A percentile compares a stretch with the other conserved stretches of the same genome.
phyloP scores from a whole-genome alignment of 768 basidiomycete genomes.

The Kwoniella botswanensis region DNA sequence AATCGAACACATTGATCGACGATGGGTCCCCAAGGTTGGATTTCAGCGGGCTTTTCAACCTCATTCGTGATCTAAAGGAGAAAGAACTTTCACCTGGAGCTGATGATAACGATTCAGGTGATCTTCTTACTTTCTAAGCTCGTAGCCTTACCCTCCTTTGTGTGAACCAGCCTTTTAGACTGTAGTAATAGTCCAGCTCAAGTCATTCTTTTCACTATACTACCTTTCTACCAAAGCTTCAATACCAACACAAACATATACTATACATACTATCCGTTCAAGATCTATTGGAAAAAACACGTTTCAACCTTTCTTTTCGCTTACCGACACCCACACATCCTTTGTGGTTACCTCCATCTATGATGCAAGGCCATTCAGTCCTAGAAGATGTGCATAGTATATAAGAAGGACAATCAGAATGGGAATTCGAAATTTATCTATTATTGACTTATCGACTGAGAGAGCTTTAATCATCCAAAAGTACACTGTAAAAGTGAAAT shows the following conservation, averaged over 20 bases:
- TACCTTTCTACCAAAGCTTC: background rate
- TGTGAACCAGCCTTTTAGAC: background rate
- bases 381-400: background rate
- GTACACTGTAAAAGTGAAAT: background rate
- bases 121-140: background rate
- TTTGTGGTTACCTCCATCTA: background rate
- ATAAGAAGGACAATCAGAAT: background rate
- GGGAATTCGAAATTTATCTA: background rate
- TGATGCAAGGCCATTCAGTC: background rate
- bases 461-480: background rate
- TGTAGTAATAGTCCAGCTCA: background rate
- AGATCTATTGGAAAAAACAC: background rate
- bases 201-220: background rate
- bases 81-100: background rate
- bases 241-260: background rate
- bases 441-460: background rate
- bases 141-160: background rate
- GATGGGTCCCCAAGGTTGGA: background rate
- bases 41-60: background rate
- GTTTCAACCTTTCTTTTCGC: conserved; percentile 9
- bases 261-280: background rate
- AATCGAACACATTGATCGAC: too few relatives aligned
- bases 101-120: background rate
- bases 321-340: background rate
- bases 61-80: background rate